phyloP scores from a whole-genome alignment of 805 yeast genomes.

The Wickerhamomyces silvicola region DNA sequence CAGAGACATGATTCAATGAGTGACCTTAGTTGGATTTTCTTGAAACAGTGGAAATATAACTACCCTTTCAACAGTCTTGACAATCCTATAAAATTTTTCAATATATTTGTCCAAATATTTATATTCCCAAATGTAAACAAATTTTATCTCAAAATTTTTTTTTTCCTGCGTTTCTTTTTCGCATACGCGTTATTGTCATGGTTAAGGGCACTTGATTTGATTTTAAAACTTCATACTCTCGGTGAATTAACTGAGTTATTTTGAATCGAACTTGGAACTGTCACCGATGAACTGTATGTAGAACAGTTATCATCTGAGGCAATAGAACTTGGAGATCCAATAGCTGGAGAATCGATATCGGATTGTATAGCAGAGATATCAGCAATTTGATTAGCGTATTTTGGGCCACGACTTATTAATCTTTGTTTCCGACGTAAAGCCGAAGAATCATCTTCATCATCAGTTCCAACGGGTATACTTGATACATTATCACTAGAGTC shows the following conservation, averaged over 20 bases:
- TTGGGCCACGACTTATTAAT: constrained; percentile 15
- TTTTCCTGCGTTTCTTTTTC: too few species aligned
- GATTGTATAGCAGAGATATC: constrained; percentile 6
- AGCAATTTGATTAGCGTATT: constrained; percentile 1
- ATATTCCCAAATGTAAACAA: too few species aligned
- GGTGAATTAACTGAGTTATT: not conserved
- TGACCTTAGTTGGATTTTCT: too few species aligned
- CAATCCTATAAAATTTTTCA: too few species aligned
- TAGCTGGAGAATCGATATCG: constrained; percentile 19
- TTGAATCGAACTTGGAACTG: constrained; percentile 16
- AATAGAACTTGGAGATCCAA: constrained; percentile 25
- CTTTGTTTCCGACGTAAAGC: constrained; percentile 21
- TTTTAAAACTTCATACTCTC: not conserved
- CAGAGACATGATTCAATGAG: too few species aligned
- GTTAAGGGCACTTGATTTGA: too few species aligned
- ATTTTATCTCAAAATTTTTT: too few species aligned
- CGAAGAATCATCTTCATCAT: constrained; percentile 16
- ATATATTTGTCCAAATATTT: too few species aligned
- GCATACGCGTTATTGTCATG: too few species aligned
- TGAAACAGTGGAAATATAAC: not conserved
- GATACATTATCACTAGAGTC: constrained; percentile 17
- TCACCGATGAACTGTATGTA: constrained; percentile 23
- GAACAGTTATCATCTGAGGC: constrained; percentile 26
- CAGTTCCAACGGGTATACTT: constrained; percentile 18
- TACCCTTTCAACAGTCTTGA: not conserved